Conservation (phyloP, 768 basidiomycete species). For the Trametes gibbosa region DNA sequence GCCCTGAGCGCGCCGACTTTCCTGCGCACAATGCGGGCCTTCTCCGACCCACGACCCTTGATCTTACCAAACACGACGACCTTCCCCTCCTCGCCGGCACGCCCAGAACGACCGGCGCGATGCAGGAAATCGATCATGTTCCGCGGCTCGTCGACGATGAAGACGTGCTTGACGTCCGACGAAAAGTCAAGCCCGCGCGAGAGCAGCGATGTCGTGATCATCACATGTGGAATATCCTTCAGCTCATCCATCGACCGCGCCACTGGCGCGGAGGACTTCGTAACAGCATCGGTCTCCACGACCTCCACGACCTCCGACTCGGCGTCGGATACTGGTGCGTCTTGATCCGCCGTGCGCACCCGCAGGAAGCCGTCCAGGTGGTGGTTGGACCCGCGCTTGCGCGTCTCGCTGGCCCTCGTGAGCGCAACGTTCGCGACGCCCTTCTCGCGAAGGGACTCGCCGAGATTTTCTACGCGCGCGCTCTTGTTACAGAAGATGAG, state of each 20-base stretch:
- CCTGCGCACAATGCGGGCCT: conserved; percentile 49
- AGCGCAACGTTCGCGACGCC: conserved; percentile 64
- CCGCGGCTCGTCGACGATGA: conserved; percentile 84
- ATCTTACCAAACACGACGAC: conserved; percentile 77
- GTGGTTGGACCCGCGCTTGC: conserved; percentile 68
- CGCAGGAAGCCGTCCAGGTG: conserved; percentile 74
- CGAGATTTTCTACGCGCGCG: conserved; percentile 62
- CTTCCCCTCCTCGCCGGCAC: conserved; percentile 67
- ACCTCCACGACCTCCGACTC: not conserved
- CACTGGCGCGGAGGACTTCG: not conserved
- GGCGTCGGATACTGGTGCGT: not conserved
- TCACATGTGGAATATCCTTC: conserved; percentile 51
- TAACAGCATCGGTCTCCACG: not conserved
- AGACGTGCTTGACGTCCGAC: conserved; percentile 75
- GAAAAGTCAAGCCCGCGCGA: conserved; percentile 89
- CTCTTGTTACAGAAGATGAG: conserved; percentile 84
- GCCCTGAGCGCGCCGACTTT: conserved; percentile 42
- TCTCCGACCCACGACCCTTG: conserved; percentile 59
- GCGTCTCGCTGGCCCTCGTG: conserved; percentile 56
- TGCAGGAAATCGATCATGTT: conserved; percentile 93
- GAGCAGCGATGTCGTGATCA: conserved; percentile 88
- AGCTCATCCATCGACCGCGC: not conserved
- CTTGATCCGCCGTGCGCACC: conserved; percentile 16
- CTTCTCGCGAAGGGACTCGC: conserved; percentile 53
- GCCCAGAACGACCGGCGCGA: conserved; percentile 79